Base-by-base conservation (phyloP, 2,329 filamentous ascomycete species). In the Talaromyces sp. region DNA sequence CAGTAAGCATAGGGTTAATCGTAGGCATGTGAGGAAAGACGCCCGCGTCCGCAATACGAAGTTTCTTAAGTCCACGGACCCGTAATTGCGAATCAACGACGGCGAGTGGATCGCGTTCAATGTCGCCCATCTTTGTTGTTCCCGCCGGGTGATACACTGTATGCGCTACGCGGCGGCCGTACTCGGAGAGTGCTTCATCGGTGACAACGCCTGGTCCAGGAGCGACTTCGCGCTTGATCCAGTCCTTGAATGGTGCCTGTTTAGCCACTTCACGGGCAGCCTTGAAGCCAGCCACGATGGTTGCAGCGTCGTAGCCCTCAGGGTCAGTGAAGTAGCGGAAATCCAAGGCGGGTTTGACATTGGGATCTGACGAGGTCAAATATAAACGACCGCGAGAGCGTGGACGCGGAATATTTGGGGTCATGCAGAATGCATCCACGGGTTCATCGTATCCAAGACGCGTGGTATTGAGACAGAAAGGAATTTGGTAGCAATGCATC, bases 401-500 rank as follows among this genome's bases (percentile, higher is more conserved):
- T 28, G 90, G 88, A 22, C 90, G 88, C 35, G 89, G 89, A 67
- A 95, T 94, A 78, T 95, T 94, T 67, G 90, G 90, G 15, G 90
- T 94, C 87, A 94, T 94, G 83, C 90, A 94, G 80, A 95, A 95
- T 54, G 89, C 90, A 67, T 92, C 88, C 61, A 87, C 78, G 51
- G 84, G 84, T 40, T 78, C 78, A 66, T 86, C 84, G 72, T 87
- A 96, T 64, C 91, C 91, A 10, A 96, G 81, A 40, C 89, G 86
- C 57, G 82, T 78, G 1, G 91, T 96, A 81, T 96, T 96, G 65
- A 91, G 84, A 62, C 87, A 89, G 77, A 96, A 96, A 56, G 91
- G 91, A 65, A 96, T 95, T 76, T 96, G 91, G 79, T 96, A 96
- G 82, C 91, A 96, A 78, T 96, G 91, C 88, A 94, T 94, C 91